Evolutionary conservation across 495 filamentous ascomycete species (phyloP).

Genomic region (Hyaloscypha hepaticicola): DNA sequence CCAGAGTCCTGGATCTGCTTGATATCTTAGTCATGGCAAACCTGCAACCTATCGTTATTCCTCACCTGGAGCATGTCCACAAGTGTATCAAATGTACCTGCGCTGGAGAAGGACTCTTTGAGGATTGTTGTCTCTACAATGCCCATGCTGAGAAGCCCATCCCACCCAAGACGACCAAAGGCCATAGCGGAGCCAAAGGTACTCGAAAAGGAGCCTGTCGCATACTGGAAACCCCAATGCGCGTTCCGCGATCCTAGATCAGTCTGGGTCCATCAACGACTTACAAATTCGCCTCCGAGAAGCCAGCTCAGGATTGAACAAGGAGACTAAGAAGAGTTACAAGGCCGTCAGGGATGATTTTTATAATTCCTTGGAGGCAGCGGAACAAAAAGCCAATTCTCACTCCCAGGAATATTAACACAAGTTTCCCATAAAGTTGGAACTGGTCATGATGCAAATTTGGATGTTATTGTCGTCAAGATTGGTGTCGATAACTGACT

Average conservation of each 20-base stretch:
- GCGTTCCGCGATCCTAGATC: conserved; percentile 18
- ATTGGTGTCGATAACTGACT: conserved; percentile 3
- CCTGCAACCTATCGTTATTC: conserved; percentile 12
- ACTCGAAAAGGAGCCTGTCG: conserved; percentile 7
- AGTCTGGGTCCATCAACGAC: conserved; percentile 9
- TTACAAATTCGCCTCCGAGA: conserved; percentile 14
- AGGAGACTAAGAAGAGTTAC: conserved; percentile 12
- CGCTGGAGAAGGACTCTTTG: not conserved
- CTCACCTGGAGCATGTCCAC: conserved; percentile 4
- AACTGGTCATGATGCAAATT: conserved; percentile 12
- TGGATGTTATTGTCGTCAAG: conserved; percentile 16
- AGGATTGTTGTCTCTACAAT: conserved; percentile 14
- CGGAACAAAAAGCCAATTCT: conserved; percentile 13
- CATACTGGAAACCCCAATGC: conserved; percentile 24
- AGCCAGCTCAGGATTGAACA: conserved; percentile 16
- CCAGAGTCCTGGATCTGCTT: not conserved
- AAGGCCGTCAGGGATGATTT: not conserved
- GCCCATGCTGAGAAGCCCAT: conserved; percentile 5
- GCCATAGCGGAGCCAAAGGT: not conserved
- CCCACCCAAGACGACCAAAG: conserved; percentile 14
- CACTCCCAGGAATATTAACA: conserved; percentile 1
- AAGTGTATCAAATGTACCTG: conserved; percentile 15
- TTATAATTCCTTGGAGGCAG: conserved; percentile 7
- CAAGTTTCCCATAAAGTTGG: conserved; percentile 13
- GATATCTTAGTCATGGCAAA: not conserved